Conservation (phyloP, 2,329 filamentous ascomycete species). For the Emmonsia crescens region DNA sequence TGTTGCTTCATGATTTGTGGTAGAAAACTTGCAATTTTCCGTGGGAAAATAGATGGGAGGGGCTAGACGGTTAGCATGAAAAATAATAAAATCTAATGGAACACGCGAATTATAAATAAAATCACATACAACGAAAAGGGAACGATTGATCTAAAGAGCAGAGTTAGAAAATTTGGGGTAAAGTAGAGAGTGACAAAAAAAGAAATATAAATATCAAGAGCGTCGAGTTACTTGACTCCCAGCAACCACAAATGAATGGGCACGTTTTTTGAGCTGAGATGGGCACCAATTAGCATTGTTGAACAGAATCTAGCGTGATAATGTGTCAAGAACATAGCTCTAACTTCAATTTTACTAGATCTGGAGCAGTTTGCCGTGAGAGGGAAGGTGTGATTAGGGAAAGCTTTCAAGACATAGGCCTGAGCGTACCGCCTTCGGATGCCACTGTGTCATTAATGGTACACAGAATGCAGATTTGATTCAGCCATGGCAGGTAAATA, state of each 20-base stretch:
- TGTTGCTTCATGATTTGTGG: neutral
- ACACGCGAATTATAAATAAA: neutral
- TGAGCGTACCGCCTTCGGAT: neutral
- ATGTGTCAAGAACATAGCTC: neutral
- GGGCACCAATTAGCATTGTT: neutral
- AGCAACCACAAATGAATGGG: neutral
- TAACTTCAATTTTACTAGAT: neutral
- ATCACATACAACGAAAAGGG: neutral
- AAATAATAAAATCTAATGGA: neutral
- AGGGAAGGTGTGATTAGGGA: neutral
- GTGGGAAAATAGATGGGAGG: neutral
- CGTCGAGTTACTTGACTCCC: neutral
- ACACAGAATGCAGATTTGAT: neutral
- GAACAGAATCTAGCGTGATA: neutral
- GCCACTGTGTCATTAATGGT: neutral
- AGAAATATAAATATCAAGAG: neutral
- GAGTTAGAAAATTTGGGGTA: neutral
- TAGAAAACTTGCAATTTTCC: neutral
- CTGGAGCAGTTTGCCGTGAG: neutral
- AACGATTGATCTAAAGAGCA: neutral
- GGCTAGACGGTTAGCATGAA: neutral
- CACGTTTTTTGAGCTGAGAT: neutral
- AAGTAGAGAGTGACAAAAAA: neutral
- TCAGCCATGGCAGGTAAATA: neutral
- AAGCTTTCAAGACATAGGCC: neutral